Percentiles rank a stretch among this genome's conserved stretches.
phyloP scores from a whole-genome alignment of 495 filamentous ascomycete genomes.

The Letharia lupina region DNA sequence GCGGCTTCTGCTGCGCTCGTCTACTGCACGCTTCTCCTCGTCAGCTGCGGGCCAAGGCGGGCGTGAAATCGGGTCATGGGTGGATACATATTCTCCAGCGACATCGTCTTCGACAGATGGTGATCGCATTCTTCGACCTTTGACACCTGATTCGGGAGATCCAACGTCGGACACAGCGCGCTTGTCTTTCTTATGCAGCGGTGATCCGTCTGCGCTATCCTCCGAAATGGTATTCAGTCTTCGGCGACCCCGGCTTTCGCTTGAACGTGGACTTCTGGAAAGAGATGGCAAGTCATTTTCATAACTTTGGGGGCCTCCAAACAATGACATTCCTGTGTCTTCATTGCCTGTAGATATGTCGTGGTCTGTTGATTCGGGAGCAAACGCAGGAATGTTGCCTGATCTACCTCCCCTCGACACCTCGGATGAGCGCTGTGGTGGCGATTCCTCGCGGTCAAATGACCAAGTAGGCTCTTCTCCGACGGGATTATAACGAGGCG shows the following conservation, averaged over 20 bases:
- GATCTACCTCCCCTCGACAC: constrained; percentile 7
- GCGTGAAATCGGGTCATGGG: constrained; percentile 44
- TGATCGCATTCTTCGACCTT: constrained; percentile 21
- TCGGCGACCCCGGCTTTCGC: constrained; percentile 20
- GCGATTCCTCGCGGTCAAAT: constrained; percentile 10
- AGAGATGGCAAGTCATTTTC: constrained; percentile 19
- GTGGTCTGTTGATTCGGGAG: not conserved
- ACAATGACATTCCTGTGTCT: constrained; percentile 22
- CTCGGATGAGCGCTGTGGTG: constrained; percentile 9
- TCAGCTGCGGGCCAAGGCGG: constrained; percentile 45
- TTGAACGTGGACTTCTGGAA: constrained; percentile 17
- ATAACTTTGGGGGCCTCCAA: constrained; percentile 25
- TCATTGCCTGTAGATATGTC: not conserved
- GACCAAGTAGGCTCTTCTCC: constrained; percentile 14
- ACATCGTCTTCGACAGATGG: constrained; percentile 7
- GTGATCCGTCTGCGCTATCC: constrained; percentile 31
- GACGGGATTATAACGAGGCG: not conserved
- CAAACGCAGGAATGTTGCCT: not conserved
- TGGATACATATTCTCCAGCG: constrained; percentile 32
- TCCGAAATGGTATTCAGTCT: constrained; percentile 37
- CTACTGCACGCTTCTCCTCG: constrained; percentile 33
- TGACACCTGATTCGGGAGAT: constrained; percentile 29
- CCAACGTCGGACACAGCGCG: constrained; percentile 28
- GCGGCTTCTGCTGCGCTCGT: constrained; percentile 29
- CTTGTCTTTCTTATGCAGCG: constrained; percentile 32